Conservation (phyloP, 2,329 filamentous ascomycete genomes). For the Cylindrodendrum hubeiense region DNA sequence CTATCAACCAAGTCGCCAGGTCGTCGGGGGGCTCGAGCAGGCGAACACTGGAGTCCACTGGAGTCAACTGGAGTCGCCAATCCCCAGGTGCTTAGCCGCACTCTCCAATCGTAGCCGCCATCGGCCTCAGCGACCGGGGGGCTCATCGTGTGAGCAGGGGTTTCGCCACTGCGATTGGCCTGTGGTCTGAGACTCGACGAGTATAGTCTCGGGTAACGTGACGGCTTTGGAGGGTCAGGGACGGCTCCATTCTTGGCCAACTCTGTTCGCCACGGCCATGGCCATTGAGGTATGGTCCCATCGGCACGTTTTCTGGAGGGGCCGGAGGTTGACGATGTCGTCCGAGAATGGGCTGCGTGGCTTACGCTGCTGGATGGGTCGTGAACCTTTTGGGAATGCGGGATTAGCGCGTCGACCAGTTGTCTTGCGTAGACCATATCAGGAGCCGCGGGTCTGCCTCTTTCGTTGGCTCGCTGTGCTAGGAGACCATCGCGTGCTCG, state of each 20-base stretch:
- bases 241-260: constrained; percentile 2
- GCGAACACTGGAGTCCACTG: constrained; percentile 12
- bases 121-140: constrained; percentile 44
- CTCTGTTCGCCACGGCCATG: constrained; percentile 18
- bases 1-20: constrained; percentile 18
- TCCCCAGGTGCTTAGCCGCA: constrained; percentile 42
- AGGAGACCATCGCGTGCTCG: constrained; percentile 22
- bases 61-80: constrained; percentile 35
- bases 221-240: constrained; percentile 33
- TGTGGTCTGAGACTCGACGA: constrained; percentile 41
- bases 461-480: constrained; percentile 37
- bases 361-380: constrained; percentile 37
- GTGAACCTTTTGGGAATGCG: constrained; percentile 38
- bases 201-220: constrained; percentile 51
- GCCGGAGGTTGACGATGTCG: constrained; percentile 29
- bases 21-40: constrained; percentile 7
- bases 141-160: constrained; percentile 46
- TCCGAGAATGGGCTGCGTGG: constrained; percentile 41
- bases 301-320: constrained; percentile 38
- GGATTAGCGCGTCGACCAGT: constrained; percentile 47
- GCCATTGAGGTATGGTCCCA: constrained; percentile 36
- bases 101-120: constrained; percentile 52
- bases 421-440: constrained; percentile 11
- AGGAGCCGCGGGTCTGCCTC: constrained; percentile 34
- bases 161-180: constrained; percentile 50